These are phyloP conservation scores for Cryptococcus maquisensis DNA, from an alignment of 1,284 basidiomycete genomes.

Conservation along the genomic window DNA sequence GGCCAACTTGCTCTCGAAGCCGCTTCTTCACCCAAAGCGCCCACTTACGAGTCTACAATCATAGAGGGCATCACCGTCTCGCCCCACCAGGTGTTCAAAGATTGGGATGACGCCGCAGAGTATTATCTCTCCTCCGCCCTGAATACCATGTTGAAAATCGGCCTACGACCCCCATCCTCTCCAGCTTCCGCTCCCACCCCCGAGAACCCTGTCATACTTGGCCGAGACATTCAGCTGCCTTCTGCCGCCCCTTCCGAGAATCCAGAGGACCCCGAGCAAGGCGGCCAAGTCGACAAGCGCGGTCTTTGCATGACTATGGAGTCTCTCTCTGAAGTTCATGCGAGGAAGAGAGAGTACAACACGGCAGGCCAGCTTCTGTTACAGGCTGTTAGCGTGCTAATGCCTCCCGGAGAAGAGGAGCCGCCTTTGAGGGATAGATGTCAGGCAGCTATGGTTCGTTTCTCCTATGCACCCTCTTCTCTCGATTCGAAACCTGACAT, in stretches of 20 bases:
- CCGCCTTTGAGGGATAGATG: conserved; percentile 39
- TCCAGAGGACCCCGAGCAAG: conserved; percentile 19
- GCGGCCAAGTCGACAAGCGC: conserved; percentile 38
- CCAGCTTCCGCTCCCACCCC: neutral
- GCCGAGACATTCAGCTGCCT: conserved; percentile 35
- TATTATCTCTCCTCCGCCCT: conserved; percentile 34
- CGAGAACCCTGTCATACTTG: conserved; percentile 29
- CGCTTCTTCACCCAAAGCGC: conserved; percentile 7
- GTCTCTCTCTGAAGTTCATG: conserved; percentile 44
- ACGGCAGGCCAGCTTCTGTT: conserved; percentile 43
- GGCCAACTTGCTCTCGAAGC: conserved; percentile 32
- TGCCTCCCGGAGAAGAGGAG: conserved; percentile 30
- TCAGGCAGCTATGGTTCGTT: conserved; percentile 38
- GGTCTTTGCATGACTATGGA: conserved; percentile 50
- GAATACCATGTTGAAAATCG: conserved; percentile 38
- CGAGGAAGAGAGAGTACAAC: conserved; percentile 36
- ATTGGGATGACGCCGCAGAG: conserved; percentile 38
- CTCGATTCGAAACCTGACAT: neutral
- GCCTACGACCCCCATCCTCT: conserved; percentile 11
- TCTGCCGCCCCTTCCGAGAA: conserved; percentile 1
- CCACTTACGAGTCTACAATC: conserved; percentile 9
- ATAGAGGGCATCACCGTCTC: neutral
- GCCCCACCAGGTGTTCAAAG: neutral
- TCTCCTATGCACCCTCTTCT: neutral
- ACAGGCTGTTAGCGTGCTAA: conserved; percentile 42